Evolutionary conservation across 2,329 filamentous ascomycete species (phyloP).

Genomic region (Juglanconis oblonga): DNA sequence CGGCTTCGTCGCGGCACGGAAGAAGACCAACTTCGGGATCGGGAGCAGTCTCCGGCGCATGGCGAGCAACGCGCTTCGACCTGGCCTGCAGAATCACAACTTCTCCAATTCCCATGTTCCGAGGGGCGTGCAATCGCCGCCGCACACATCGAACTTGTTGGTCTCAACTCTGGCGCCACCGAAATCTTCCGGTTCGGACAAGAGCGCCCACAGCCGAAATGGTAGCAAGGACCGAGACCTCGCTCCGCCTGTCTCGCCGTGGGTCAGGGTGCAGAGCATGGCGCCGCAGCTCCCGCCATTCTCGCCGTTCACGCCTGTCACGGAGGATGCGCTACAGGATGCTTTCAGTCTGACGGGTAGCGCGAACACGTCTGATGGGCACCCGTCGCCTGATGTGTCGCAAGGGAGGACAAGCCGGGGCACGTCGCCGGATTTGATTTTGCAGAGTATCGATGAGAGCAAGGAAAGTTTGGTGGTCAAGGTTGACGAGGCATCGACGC

Average conservation of each 20-base stretch:
- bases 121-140: background rate
- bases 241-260: constrained; percentile 13
- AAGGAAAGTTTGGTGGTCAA: background rate
- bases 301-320: constrained; percentile 17
- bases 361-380: background rate
- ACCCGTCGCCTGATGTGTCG: constrained; percentile 8
- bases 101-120: background rate
- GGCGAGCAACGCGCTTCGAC: constrained; percentile 15
- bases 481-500: background rate
- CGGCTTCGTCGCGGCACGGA: constrained; percentile 13
- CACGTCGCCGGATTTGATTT: constrained; percentile 7
- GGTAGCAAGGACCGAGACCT: background rate
- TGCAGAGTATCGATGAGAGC: background rate
- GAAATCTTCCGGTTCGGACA: constrained; percentile 5
- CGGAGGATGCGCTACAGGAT: constrained; percentile 13
- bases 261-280: constrained; percentile 17
- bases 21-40: constrained; percentile 17
- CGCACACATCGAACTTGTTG: background rate
- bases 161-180: background rate
- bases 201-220: constrained; percentile 7
- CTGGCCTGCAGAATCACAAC: constrained; percentile 13
- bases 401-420: constrained; percentile 7
- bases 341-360: constrained; percentile 11
- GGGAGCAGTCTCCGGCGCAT: constrained; percentile 14
- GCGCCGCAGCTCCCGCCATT: constrained; percentile 19